These are phyloP conservation scores for Coemansia javaensis DNA, from an alignment of 192 early-diverging fungal species.

Conservation along the genomic window DNA sequence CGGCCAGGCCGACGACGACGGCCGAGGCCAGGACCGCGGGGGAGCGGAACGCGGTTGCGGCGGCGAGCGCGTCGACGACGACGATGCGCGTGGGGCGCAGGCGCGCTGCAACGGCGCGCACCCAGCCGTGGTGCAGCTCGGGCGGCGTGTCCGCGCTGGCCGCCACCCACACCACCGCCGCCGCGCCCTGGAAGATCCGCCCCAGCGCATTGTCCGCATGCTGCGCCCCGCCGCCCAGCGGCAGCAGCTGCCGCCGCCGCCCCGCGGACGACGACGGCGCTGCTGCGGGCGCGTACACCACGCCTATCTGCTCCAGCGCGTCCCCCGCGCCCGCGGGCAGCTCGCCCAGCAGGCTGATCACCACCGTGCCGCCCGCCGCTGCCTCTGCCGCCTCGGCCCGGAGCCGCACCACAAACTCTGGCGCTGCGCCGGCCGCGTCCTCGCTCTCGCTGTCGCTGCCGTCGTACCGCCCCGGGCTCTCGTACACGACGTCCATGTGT, in stretches of 20 bases:
- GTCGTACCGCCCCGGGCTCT: constrained; percentile 38
- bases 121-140: constrained; percentile 44
- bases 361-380: constrained; percentile 6
- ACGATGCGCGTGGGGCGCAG: constrained; percentile 20
- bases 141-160: constrained; percentile 9
- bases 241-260: constrained; percentile 1
- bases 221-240: constrained; percentile 1
- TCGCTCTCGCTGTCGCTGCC: constrained; percentile 47
- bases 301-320: constrained; percentile 9
- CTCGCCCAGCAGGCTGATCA: constrained; percentile 21
- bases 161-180: constrained; percentile 8
- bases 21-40: constrained; percentile 33
- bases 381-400: background rate
- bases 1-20: constrained; percentile 27
- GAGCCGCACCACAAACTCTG: constrained; percentile 22
- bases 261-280: too few relatives aligned
- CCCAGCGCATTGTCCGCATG: constrained; percentile 20
- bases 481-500: constrained; percentile 40
- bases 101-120: constrained; percentile 6
- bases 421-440: background rate
- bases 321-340: constrained; percentile 1
- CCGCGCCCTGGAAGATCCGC: constrained; percentile 11
- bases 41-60: constrained; percentile 18
- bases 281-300: constrained; percentile 24
- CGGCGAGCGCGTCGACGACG: constrained; percentile 12